These are phyloP conservation scores for Boletus austroedulis DNA, from an alignment of 1,284 basidiomycete genomes.

Conservation along the genomic window DNA sequence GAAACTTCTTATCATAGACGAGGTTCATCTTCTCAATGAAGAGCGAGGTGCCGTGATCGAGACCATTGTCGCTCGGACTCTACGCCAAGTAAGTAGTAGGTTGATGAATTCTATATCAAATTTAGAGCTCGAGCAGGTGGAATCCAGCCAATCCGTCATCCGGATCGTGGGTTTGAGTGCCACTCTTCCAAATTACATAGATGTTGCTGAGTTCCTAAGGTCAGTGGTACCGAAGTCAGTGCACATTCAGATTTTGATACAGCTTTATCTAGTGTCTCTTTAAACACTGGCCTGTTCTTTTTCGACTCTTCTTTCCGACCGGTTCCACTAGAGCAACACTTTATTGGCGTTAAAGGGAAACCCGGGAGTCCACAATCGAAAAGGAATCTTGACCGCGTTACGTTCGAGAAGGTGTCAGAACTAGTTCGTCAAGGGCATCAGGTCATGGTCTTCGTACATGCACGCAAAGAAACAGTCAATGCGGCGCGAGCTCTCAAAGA, in stretches of 20 bases:
- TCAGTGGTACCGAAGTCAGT: constrained; percentile 31
- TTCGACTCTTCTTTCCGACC: constrained; percentile 98
- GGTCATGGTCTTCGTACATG: constrained; percentile 99
- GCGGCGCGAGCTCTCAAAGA: constrained; percentile 86
- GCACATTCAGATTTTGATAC: constrained; percentile 4
- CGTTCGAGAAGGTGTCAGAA: constrained; percentile 87
- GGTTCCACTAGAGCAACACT: constrained; percentile 97
- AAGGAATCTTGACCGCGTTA: constrained; percentile 86
- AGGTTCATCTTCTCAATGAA: constrained; percentile 97
- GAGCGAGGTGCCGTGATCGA: constrained; percentile 98
- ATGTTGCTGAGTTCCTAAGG: constrained; percentile 95
- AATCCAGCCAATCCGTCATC: constrained; percentile 95
- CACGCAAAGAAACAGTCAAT: constrained; percentile 97
- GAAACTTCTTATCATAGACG: constrained; percentile 96
- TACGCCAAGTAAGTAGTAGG: constrained; percentile 67
- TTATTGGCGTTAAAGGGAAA: constrained; percentile 95
- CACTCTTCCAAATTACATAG: constrained; percentile 95
- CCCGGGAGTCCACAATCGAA: constrained; percentile 71
- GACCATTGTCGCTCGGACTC: constrained; percentile 94
- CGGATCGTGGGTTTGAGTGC: constrained; percentile 99
- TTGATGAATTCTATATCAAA: not conserved
- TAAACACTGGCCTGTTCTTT: constrained; percentile 91
- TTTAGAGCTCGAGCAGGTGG: constrained; percentile 57
- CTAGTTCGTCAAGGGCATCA: constrained; percentile 89
- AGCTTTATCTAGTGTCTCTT: constrained; percentile 67